Evolutionary conservation across 2,329 filamentous ascomycete species (phyloP).

Genomic region (Mycogone perniciosa): DNA sequence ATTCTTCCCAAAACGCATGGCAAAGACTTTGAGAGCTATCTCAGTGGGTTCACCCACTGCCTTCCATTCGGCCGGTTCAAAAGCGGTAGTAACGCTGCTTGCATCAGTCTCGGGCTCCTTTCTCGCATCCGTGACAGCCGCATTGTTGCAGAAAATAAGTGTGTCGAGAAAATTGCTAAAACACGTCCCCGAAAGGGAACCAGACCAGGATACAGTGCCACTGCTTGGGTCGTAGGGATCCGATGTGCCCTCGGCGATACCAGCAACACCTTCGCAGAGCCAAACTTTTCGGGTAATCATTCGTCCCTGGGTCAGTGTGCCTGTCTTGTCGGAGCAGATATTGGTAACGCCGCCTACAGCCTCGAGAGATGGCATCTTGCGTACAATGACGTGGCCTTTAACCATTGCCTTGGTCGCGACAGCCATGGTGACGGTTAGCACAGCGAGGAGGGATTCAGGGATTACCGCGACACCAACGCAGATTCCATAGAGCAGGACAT

Average conservation of each 20-base stretch:
- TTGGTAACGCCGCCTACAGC: slow-evolving; percentile 64
- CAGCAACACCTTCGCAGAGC: slow-evolving; percentile 48
- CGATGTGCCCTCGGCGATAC: slow-evolving; percentile 48
- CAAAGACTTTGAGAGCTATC: slow-evolving; percentile 67
- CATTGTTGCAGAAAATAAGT: slow-evolving; percentile 57
- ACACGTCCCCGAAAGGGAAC: slow-evolving; percentile 31
- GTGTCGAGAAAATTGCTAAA: slow-evolving; percentile 47
- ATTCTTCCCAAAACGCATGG: slow-evolving; percentile 57
- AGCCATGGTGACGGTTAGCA: slow-evolving; percentile 65
- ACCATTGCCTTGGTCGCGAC: slow-evolving; percentile 61
- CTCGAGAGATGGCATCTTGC: slow-evolving; percentile 59
- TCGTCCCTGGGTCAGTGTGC: slow-evolving; percentile 59
- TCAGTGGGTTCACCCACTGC: slow-evolving; percentile 64
- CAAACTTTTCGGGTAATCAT: slow-evolving; percentile 60
- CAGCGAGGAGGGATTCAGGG: slow-evolving; percentile 60
- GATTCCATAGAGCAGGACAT: slow-evolving; percentile 56
- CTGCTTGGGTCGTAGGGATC: slow-evolving; percentile 57
- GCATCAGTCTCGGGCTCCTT: slow-evolving; percentile 42
- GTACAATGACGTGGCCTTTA: slow-evolving; percentile 57
- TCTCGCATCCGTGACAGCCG: slow-evolving; percentile 42
- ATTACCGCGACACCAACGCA: slow-evolving; percentile 59
- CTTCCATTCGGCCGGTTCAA: slow-evolving; percentile 43
- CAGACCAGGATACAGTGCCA: slow-evolving; percentile 43
- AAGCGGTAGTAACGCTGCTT: slow-evolving; percentile 41
- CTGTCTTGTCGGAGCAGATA: slow-evolving; percentile 66